phyloP scores from a whole-genome alignment of 148 eudicot species.

The Tetragonia tetragonoides region DNA sequence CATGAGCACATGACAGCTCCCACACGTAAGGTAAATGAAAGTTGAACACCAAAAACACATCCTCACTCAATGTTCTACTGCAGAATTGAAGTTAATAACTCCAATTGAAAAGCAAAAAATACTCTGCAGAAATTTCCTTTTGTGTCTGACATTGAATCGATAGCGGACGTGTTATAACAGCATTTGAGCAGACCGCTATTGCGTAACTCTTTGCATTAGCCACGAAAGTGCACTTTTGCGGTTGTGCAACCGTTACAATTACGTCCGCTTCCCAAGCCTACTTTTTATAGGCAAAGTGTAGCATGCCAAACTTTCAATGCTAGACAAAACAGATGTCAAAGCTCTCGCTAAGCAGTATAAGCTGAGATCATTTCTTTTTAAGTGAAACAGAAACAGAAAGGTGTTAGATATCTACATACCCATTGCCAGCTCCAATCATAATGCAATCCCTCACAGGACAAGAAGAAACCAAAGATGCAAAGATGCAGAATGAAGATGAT shows the following conservation, averaged over 20 bases:
- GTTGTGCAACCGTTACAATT: too few species aligned
- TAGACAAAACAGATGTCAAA: not conserved
- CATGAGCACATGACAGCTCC: not conserved
- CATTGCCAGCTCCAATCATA: slow-evolving; percentile 37
- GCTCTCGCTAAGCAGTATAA: not conserved
- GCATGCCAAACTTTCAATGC: not conserved
- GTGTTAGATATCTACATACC: slow-evolving; percentile 42
- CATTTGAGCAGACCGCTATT: too few species aligned
- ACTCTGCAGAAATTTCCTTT: not conserved
- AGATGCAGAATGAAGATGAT: slow-evolving; percentile 76
- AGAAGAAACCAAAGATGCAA: slow-evolving; percentile 73
- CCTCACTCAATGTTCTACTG: not conserved
- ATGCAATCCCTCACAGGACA: slow-evolving; percentile 83
- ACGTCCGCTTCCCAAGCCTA: too few species aligned
- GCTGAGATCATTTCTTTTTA: not conserved
- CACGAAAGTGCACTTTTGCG: too few species aligned
- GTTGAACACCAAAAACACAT: not conserved
- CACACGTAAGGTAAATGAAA: not conserved
- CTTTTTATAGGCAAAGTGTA: not conserved
- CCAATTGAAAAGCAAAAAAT: not conserved
- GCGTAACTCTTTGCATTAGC: too few species aligned
- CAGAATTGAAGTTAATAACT: not conserved
- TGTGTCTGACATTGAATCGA: not conserved
- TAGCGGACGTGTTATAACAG: too few species aligned
- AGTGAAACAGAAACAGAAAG: slow-evolving; percentile 6